Conservation (phyloP, 192 early-diverging fungal genomes). For the Coemansia sp. region DNA sequence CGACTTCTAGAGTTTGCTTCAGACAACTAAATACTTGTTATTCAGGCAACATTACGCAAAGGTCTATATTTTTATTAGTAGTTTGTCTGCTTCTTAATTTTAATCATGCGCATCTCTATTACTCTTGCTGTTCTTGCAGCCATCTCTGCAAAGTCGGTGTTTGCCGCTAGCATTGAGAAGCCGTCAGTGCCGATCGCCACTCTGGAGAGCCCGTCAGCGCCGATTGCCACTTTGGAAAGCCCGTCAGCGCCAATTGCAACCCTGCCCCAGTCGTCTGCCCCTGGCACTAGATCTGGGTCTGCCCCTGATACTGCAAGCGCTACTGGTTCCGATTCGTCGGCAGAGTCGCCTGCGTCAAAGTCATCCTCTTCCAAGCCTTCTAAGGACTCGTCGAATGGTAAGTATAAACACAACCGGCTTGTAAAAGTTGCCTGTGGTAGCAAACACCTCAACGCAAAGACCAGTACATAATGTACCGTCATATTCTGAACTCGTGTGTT, state of each 20-base stretch:
- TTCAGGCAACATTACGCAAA: not conserved
- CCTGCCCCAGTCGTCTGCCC: too few relatives aligned
- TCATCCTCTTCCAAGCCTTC: not conserved
- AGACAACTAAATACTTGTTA: slow-evolving; percentile 1
- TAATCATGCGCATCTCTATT: slow-evolving; percentile 31
- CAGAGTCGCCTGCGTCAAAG: slow-evolving; percentile 10
- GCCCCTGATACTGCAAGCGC: slow-evolving; percentile 4
- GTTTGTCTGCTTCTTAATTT: not conserved
- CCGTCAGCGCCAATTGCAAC: not conserved
- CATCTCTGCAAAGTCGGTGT: slow-evolving; percentile 29
- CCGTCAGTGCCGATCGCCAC: not conserved
- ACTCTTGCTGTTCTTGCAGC: slow-evolving; percentile 37
- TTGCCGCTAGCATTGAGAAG: slow-evolving; percentile 7
- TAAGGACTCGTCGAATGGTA: not conserved
- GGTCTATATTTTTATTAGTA: slow-evolving; percentile 5
- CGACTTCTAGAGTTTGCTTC: not conserved
- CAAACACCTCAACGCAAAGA: too few relatives aligned
- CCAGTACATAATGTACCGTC: too few relatives aligned
- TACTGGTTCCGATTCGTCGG: not conserved
- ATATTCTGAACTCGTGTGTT: too few relatives aligned
- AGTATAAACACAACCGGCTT: not conserved
- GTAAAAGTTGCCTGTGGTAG: too few relatives aligned
- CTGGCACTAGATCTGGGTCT: not conserved
- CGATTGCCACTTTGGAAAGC: not conserved
- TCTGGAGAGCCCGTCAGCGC: not conserved